phyloP scores from a whole-genome alignment of 2,329 filamentous ascomycete species.

The Fonsecaea nubica region DNA sequence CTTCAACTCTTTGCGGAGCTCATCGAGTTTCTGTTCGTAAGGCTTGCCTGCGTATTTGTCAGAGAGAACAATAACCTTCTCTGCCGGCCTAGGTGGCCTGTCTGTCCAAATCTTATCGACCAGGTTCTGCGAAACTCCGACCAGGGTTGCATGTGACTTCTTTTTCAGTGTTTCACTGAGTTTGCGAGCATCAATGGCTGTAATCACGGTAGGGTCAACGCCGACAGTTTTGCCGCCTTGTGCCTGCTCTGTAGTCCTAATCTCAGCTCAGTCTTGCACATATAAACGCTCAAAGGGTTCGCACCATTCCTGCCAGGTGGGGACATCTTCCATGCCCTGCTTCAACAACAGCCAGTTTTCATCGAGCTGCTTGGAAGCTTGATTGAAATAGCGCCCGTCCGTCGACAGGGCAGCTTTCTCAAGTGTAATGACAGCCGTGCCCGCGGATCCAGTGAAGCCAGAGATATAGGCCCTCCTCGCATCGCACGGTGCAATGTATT shows the following conservation, averaged over 20 bases:
- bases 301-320: conserved; percentile 97
- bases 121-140: conserved; percentile 79
- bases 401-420: conserved; percentile 90
- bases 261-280: conserved; percentile 30
- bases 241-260: conserved; percentile 76
- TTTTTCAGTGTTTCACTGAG: conserved; percentile 86
- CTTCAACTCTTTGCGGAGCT: conserved; percentile 86
- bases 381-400: conserved; percentile 97
- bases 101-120: conserved; percentile 88
- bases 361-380: conserved; percentile 89
- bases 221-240: conserved; percentile 85
- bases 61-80: conserved; percentile 74
- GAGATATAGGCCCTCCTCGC: conserved; percentile 88
- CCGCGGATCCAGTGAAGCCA: conserved; percentile 93
- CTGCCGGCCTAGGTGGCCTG: conserved; percentile 75
- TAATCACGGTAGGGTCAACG: conserved; percentile 87
- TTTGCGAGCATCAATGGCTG: conserved; percentile 74
- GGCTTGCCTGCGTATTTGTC: conserved; percentile 80
- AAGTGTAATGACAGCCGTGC: conserved; percentile 84
- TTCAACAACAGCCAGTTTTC: conserved; percentile 90
- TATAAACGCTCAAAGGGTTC: conserved; percentile 13
- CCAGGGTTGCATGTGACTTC: conserved; percentile 77
- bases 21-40: conserved; percentile 80
- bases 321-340: conserved; percentile 89
- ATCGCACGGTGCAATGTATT: conserved; percentile 97